These are phyloP conservation scores for Jamesozyma spencerorum DNA, from an alignment of 805 yeast genomes.

Conservation along the genomic window DNA sequence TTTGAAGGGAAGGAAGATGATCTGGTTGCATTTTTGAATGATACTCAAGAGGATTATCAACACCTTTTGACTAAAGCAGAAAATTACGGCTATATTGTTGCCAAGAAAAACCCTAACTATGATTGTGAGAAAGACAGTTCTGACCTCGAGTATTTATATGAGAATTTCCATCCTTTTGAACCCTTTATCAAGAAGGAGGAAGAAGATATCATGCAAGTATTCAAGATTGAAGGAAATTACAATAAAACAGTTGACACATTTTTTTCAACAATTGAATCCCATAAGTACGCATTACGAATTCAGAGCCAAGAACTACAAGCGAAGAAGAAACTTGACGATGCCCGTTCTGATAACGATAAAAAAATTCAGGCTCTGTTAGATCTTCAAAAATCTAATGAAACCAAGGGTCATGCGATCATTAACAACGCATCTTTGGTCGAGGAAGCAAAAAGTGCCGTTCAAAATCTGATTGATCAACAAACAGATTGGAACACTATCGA, in stretches of 20 bases:
- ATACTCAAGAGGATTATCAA: constrained; percentile 38
- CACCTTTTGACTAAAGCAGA: constrained; percentile 31
- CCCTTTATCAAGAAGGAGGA: constrained; percentile 38
- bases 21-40: constrained; percentile 37
- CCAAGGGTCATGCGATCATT: constrained; percentile 67
- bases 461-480: constrained; percentile 60
- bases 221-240: constrained; percentile 48
- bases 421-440: constrained; percentile 62
- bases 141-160: constrained; percentile 43
- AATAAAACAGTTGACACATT: constrained; percentile 75
- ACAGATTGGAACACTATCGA: constrained; percentile 94
- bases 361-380: constrained; percentile 58
- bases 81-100: constrained; percentile 52
- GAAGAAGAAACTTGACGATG: constrained; percentile 60
- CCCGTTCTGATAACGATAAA: constrained; percentile 59
- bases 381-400: constrained; percentile 53
- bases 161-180: constrained; percentile 61
- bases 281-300: constrained; percentile 61
- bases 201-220: constrained; percentile 28
- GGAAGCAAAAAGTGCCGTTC: constrained; percentile 59
- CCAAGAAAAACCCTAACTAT: constrained; percentile 47
- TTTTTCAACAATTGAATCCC: constrained; percentile 77
- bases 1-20: constrained; percentile 22
- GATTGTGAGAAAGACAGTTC: constrained; percentile 34
- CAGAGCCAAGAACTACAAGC: constrained; percentile 76